Evolutionary conservation across 1,284 basidiomycete species (phyloP).

Genomic region (Papiliotrema nemorosa): DNA sequence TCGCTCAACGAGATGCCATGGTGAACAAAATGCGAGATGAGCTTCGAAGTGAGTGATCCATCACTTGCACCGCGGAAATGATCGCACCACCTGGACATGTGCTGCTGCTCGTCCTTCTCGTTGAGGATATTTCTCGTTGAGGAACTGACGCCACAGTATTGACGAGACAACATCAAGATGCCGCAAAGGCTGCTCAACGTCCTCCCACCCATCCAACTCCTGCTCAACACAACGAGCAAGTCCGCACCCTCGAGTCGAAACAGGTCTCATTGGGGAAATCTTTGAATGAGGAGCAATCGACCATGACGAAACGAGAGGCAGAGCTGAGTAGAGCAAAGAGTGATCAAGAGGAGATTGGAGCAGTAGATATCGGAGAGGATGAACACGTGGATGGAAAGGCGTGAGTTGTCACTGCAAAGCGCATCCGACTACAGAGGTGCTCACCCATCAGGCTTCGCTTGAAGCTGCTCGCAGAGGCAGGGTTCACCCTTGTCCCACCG

Average conservation of each 20-base stretch:
- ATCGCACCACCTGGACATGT: background rate
- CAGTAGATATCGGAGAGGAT: constrained; percentile 29
- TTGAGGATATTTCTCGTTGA: background rate
- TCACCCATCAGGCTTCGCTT: constrained; percentile 32
- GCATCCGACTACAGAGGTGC: background rate
- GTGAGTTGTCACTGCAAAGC: constrained; percentile 17
- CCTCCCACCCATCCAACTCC: constrained; percentile 33
- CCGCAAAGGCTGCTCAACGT: constrained; percentile 33
- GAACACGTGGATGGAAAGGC: constrained; percentile 28
- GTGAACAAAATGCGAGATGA: constrained; percentile 26
- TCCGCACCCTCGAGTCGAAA: constrained; percentile 34
- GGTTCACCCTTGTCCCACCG: constrained; percentile 30
- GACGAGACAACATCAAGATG: constrained; percentile 22
- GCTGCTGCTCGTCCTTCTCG: background rate
- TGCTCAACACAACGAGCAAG: constrained; percentile 33
- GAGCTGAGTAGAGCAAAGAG: constrained; percentile 32
- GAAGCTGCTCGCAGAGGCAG: constrained; percentile 32
- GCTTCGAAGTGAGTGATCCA: constrained; percentile 34
- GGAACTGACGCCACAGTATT: constrained; percentile 15
- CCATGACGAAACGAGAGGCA: constrained; percentile 32
- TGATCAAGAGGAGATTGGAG: constrained; percentile 34
- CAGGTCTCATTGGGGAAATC: constrained; percentile 35
- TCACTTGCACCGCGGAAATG: background rate
- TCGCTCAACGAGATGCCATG: constrained; percentile 21
- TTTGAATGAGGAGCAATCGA: constrained; percentile 38